These are phyloP conservation scores for Acorus gramineus DNA, from an alignment of 106 monocot genomes.

Conservation along the genomic window DNA sequence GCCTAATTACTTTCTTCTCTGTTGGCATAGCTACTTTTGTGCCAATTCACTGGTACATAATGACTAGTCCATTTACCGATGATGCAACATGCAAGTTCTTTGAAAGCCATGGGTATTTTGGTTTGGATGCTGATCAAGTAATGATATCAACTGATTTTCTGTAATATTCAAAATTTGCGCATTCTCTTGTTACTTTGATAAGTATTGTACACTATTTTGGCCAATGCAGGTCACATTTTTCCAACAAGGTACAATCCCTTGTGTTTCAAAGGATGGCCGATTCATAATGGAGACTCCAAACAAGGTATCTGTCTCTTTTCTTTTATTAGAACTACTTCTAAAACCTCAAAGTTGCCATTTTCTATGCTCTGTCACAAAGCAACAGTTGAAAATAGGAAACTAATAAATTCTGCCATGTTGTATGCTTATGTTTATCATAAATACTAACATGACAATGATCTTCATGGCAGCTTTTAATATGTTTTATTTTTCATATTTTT, in stretches of 20 bases:
- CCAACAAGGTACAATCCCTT: constrained; percentile 97
- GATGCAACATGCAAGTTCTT: constrained; percentile 82
- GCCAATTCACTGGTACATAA: constrained; percentile 98
- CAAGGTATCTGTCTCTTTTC: constrained; percentile 39
- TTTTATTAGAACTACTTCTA: not conserved
- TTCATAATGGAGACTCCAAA: constrained; percentile 86
- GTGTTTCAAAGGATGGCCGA: constrained; percentile 84
- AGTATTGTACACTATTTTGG: constrained; percentile 12
- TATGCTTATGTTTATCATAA: too few species aligned
- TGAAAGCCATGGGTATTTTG: constrained; percentile 89
- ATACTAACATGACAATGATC: too few species aligned
- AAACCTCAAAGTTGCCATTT: too few species aligned
- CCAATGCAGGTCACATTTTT: constrained; percentile 76
- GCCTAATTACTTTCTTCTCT: constrained; percentile 3
- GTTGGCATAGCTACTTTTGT: constrained; percentile 29
- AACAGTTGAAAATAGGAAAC: too few species aligned
- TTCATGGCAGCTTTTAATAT: too few species aligned
- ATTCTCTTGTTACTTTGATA: not conserved
- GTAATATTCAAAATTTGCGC: not conserved
- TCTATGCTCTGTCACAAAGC: too few species aligned
- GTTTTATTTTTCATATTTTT: too few species aligned
- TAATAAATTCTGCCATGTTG: too few species aligned
- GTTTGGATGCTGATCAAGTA: constrained; percentile 90
- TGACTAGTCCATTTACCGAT: constrained; percentile 99
- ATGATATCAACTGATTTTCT: not conserved